Evolutionary conservation across 1,139 yeast genomes (phyloP).

Genomic region (Candida neerlandica): DNA sequence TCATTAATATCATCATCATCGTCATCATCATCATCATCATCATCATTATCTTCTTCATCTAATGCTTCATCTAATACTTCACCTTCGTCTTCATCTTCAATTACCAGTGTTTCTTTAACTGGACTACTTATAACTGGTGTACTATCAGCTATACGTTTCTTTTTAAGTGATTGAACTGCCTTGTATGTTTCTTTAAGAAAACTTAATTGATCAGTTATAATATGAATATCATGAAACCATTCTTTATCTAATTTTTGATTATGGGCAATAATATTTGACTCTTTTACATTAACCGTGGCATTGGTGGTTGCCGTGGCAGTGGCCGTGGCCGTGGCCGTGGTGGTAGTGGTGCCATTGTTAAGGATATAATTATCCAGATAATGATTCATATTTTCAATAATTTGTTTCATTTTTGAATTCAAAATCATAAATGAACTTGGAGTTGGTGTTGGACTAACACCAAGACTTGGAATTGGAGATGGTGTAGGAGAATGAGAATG

Average conservation of each 20-base stretch:
- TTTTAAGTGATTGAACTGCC: slow-evolving; percentile 28
- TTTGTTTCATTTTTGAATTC: not conserved
- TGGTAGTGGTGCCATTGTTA: no score
- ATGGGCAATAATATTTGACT: slow-evolving; percentile 5
- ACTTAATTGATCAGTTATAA: slow-evolving; percentile 31
- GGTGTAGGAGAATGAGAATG: not conserved
- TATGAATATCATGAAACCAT: slow-evolving; percentile 30
- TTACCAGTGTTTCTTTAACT: not conserved
- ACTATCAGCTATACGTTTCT: slow-evolving; percentile 13
- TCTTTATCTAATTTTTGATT: slow-evolving; percentile 18
- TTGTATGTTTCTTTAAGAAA: slow-evolving; percentile 34
- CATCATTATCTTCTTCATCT: slow-evolving; percentile 9
- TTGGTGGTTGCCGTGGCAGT: not conserved
- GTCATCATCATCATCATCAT: slow-evolving; percentile 3
- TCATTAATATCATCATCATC: slow-evolving; percentile 4
- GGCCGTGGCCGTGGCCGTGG: no score
- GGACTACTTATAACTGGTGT: not conserved
- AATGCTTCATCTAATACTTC: slow-evolving; percentile 5
- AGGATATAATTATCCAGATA: slow-evolving; percentile 5
- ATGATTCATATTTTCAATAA: slow-evolving; percentile 1
- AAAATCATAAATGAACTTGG: slow-evolving; percentile 2
- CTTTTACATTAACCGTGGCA: not conserved
- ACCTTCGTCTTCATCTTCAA: slow-evolving; percentile 11
- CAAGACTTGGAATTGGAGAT: not conserved
- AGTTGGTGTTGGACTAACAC: slow-evolving; percentile 5